A percentile compares a stretch with the other conserved stretches of the same genome.
phyloP scores from a whole-genome alignment of 768 basidiomycete genomes.

The Agrocybe praecox region DNA sequence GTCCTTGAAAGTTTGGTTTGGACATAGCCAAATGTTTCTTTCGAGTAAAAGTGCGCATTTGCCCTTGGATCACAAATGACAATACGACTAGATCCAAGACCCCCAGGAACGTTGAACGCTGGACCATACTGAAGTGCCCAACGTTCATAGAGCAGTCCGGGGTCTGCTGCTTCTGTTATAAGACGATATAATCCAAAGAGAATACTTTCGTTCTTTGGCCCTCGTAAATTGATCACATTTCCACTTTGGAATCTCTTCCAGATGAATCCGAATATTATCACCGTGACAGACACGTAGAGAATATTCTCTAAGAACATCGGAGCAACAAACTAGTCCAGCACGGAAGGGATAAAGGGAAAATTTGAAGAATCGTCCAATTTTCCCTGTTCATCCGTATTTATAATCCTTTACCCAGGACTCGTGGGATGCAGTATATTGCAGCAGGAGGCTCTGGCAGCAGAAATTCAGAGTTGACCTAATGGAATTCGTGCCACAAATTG shows the following conservation, averaged over 20 bases:
- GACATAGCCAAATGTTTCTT: slow-evolving; percentile 51
- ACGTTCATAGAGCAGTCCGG: slow-evolving; percentile 37
- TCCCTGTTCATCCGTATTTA: too few relatives aligned
- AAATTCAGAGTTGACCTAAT: too few relatives aligned
- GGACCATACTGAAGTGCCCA: slow-evolving; percentile 54
- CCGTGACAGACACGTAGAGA: not conserved
- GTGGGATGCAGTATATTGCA: too few relatives aligned
- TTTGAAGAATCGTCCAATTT: too few relatives aligned
- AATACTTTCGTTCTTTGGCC: slow-evolving; percentile 43
- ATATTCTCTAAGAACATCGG: too few relatives aligned
- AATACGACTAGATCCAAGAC: slow-evolving; percentile 34
- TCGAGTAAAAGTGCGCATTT: slow-evolving; percentile 49
- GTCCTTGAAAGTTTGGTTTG: slow-evolving; percentile 34
- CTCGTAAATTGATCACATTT: slow-evolving; percentile 37
- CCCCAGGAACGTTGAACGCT: slow-evolving; percentile 41
- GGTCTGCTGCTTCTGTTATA: slow-evolving; percentile 28
- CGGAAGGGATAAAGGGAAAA: too few relatives aligned
- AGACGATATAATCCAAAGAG: slow-evolving; percentile 40
- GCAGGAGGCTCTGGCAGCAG: too few relatives aligned
- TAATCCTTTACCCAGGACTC: too few relatives aligned
- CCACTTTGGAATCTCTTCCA: not conserved
- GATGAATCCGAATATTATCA: not conserved
- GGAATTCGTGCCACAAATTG: too few relatives aligned
- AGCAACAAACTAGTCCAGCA: too few relatives aligned
- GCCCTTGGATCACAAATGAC: slow-evolving; percentile 53